phyloP scores from a whole-genome alignment of 1,284 basidiomycete species.

The Exsudoporus floridanus region DNA sequence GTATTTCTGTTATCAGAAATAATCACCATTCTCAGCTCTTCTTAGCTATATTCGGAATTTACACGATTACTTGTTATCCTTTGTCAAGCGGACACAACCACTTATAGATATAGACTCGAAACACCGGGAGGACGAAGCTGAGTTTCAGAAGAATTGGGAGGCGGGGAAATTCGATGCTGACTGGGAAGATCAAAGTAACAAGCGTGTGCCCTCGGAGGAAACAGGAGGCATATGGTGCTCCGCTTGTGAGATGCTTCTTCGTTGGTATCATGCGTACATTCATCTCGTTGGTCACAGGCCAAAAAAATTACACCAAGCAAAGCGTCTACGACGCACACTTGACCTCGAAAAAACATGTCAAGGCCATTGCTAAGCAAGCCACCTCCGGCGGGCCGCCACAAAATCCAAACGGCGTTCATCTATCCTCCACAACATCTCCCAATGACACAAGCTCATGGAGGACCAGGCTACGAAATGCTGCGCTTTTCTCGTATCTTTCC shows the following conservation, averaged over 20 bases:
- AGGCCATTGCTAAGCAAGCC: slow-evolving; percentile 77
- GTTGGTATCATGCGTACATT: slow-evolving; percentile 5
- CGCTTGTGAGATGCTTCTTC: slow-evolving; percentile 68
- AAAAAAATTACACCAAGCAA: slow-evolving; percentile 93
- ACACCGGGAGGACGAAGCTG: slow-evolving; percentile 60
- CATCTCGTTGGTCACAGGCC: slow-evolving; percentile 53
- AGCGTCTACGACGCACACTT: slow-evolving; percentile 98
- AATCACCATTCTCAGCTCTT: slow-evolving; percentile 11
- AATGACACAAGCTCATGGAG: slow-evolving; percentile 43
- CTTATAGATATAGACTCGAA: slow-evolving; percentile 78
- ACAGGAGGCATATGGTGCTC: slow-evolving; percentile 88
- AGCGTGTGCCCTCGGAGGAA: slow-evolving; percentile 40
- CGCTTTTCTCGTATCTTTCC: slow-evolving; percentile 71
- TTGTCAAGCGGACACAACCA: slow-evolving; percentile 85
- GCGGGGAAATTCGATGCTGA: slow-evolving; percentile 64
- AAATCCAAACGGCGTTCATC: slow-evolving; percentile 61
- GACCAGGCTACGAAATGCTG: slow-evolving; percentile 66
- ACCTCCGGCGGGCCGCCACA: slow-evolving; percentile 50
- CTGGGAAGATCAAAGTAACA: slow-evolving; percentile 67
- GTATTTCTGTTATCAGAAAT: not conserved
- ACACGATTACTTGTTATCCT: slow-evolving; percentile 83
- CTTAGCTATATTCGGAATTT: slow-evolving; percentile 79
- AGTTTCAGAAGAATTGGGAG: slow-evolving; percentile 84
- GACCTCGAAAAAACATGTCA: slow-evolving; percentile 92
- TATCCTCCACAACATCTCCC: slow-evolving; percentile 24